These are phyloP conservation scores for Helenozyma baotianmanensis DNA, from an alignment of 805 yeast species.

Conservation along the genomic window DNA sequence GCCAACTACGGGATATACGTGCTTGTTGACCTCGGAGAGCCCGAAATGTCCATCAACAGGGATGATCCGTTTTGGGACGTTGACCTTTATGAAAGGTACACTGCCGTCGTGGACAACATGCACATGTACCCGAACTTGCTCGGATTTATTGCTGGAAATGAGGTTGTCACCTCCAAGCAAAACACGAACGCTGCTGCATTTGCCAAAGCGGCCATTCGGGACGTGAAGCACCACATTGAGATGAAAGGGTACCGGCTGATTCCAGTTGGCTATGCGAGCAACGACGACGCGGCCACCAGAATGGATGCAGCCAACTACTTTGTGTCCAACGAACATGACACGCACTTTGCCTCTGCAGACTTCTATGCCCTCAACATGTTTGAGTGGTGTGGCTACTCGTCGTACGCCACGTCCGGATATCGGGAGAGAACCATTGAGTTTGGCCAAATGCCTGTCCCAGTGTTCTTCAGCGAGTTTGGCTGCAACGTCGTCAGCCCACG, in stretches of 20 bases:
- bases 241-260: slow-evolving; percentile 25
- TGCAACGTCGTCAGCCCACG: slow-evolving; percentile 34
- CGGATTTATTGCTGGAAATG: slow-evolving; percentile 41
- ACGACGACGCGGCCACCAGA: slow-evolving; percentile 32
- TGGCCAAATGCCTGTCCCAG: slow-evolving; percentile 27
- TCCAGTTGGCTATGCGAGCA: slow-evolving; percentile 40
- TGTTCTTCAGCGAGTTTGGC: slow-evolving; percentile 38
- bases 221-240: slow-evolving; percentile 25
- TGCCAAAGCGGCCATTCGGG: slow-evolving; percentile 35
- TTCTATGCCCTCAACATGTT: slow-evolving; percentile 36
- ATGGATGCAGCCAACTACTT: slow-evolving; percentile 25
- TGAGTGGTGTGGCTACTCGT: slow-evolving; percentile 41
- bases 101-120: slow-evolving; percentile 31
- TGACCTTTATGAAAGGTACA: slow-evolving; percentile 26
- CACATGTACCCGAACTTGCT: slow-evolving; percentile 28
- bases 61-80: slow-evolving; percentile 32
- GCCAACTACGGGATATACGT: slow-evolving; percentile 33
- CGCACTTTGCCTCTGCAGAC: slow-evolving; percentile 18
- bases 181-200: slow-evolving; percentile 29
- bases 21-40: slow-evolving; percentile 34
- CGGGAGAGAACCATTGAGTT: slow-evolving; percentile 31
- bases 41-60: slow-evolving; percentile 29
- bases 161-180: slow-evolving; percentile 27
- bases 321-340: slow-evolving; percentile 17
- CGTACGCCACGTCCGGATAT: slow-evolving; percentile 33